Conservation (phyloP, 768 basidiomycete species). For the Trametes cinnabarina region DNA sequence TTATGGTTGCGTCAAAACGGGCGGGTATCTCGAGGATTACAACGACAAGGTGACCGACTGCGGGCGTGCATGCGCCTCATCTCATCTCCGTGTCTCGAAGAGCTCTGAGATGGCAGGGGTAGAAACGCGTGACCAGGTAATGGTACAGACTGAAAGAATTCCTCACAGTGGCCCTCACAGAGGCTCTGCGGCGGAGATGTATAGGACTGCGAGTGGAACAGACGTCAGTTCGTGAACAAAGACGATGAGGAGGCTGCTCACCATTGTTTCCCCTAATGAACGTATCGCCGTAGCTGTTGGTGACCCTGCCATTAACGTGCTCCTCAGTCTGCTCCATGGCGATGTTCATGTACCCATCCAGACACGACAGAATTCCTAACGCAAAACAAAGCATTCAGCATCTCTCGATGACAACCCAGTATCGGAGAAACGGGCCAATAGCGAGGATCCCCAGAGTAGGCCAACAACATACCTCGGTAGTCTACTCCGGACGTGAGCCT, state of each 20-base stretch:
- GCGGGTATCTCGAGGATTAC: no score
- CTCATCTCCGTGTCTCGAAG: no score
- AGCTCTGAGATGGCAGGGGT: no score
- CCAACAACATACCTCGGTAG: slow-evolving; percentile 66
- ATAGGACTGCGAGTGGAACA: slow-evolving; percentile 24
- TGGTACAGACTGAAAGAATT: no score
- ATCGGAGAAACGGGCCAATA: no score
- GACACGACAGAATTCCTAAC: slow-evolving; percentile 92
- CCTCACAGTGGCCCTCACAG: no score
- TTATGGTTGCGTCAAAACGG: no score
- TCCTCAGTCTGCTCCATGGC: slow-evolving; percentile 97
- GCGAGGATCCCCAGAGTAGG: no score
- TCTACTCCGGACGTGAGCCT: slow-evolving; percentile 90
- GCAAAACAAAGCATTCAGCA: neutral
- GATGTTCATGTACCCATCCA: slow-evolving; percentile 99
- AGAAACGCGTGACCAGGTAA: no score
- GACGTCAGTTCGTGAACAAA: neutral
- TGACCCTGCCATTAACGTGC: slow-evolving; percentile 82
- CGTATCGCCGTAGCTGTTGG: slow-evolving; percentile 90
- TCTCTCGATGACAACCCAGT: no score
- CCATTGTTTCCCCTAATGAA: slow-evolving; percentile 96
- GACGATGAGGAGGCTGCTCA: slow-evolving; percentile 29
- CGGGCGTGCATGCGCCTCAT: no score
- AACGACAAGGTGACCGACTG: no score
- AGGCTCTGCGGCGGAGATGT: slow-evolving; percentile 31